Evolutionary conservation across 805 yeast species (phyloP), one percentile per base, ranked within the genome.

Genomic region (Cyberlindnera maritima): DNA sequence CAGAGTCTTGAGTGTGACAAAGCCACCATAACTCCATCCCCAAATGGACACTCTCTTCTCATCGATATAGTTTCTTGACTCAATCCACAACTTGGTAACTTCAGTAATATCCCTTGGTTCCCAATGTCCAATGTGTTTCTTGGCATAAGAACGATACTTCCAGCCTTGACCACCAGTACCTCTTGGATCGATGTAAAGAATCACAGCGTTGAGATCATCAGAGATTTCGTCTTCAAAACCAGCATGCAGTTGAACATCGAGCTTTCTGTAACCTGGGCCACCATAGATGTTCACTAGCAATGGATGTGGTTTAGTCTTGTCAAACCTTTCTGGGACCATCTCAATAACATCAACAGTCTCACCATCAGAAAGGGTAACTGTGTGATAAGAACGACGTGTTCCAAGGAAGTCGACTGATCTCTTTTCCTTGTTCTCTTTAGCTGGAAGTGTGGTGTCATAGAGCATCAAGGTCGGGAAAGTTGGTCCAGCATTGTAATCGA

Each of bases 1-100:
- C 29, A 86, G 61, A 0, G 91, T 84, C 61, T 87, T 87, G 44
- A 87, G 65, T 0, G 92, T 82, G 9, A 83, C 72, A 59, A 83
- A 87, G 1, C 92, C 96, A 46, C 96, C 96, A 63, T 85, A 87
- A 0, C 91, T 83, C 91, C 94, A 87, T 14, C 96, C 96, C 91
- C 94, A 87, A 33, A 86, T 74, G 0, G 89, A 88, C 4, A 84
- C 78, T 47, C 70, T 70, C 1, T 73, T 69, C 3, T 56, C 55
- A 59, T 85, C 84, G 17, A 87, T 72, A 49, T 74, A 75, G 0
- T 44, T 48, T 23, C 62, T 47, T 21, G 71, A 62, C 1, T 64
- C 65, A 7, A 85, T 74, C 60, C 80, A 81, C 31, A 69, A 70
- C 35, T 76, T 64, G 0, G 80, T 73, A 0, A 80, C 74, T 4